Percentiles rank a stretch among this genome's conserved stretches.
phyloP scores from a whole-genome alignment of 805 yeast species.

The Kodamaea jinghongensis region DNA sequence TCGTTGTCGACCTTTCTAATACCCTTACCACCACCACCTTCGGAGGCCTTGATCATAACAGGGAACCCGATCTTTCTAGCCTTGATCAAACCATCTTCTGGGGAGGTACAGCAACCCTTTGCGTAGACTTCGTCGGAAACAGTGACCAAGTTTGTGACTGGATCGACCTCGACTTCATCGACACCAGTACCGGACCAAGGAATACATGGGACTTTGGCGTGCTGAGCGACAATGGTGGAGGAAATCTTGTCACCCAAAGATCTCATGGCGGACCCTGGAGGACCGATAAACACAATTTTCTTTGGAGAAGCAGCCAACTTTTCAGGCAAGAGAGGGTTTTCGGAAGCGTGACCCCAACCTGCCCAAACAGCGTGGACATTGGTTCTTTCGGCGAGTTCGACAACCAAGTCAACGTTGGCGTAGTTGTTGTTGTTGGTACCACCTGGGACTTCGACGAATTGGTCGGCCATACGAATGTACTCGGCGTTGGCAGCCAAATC shows the following conservation, averaged over 20 bases:
- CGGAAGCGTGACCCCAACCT: constrained; percentile 99
- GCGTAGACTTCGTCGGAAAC: constrained; percentile 81
- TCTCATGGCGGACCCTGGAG: constrained; percentile 99
- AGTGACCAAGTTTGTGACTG: constrained; percentile 73
- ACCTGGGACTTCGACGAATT: constrained; percentile 97
- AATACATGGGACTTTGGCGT: constrained; percentile 96
- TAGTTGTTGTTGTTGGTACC: constrained; percentile 98
- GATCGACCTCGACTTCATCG: constrained; percentile 70
- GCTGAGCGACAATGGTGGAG: constrained; percentile 98
- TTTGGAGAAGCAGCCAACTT: constrained; percentile 89
- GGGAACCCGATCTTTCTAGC: constrained; percentile 94
- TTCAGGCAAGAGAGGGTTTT: constrained; percentile 93
- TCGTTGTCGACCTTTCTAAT: constrained; percentile 91
- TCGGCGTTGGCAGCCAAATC: constrained; percentile 96
- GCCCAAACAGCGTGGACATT: constrained; percentile 99
- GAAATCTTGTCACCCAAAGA: constrained; percentile 98
- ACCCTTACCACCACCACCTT: constrained; percentile 99
- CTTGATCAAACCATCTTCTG: constrained; percentile 85
- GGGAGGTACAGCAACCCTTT: constrained; percentile 81
- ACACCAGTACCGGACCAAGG: constrained; percentile 99
- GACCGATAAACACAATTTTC: constrained; percentile 92
- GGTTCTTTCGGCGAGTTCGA: constrained; percentile 95
- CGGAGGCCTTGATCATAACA: constrained; percentile 98
- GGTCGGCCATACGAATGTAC: constrained; percentile 98
- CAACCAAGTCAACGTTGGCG: constrained; percentile 96